These are phyloP conservation scores for Beauveria sp. DNA, from an alignment of 2,329 filamentous ascomycete species.

Conservation along the genomic window DNA sequence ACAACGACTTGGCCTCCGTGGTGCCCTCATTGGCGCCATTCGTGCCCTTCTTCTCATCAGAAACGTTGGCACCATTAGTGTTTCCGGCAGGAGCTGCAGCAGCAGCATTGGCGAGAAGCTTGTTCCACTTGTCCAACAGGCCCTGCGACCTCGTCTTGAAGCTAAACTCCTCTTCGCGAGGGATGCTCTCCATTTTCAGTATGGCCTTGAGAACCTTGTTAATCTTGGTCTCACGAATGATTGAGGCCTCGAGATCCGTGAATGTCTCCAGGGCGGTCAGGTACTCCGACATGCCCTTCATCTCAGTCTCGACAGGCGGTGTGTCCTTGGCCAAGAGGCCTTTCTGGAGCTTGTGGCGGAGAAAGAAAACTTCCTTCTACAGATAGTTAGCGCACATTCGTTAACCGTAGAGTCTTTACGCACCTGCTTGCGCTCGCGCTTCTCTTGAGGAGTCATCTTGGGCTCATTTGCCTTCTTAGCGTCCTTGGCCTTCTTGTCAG, in stretches of 20 bases:
- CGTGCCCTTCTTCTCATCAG: constrained; percentile 35
- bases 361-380: constrained; percentile 76
- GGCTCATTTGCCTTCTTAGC: constrained; percentile 48
- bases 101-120: constrained; percentile 59
- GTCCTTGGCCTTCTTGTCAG: constrained; percentile 48
- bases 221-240: constrained; percentile 90
- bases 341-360: constrained; percentile 91
- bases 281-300: constrained; percentile 70
- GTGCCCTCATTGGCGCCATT: constrained; percentile 33
- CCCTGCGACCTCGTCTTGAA: constrained; percentile 79
- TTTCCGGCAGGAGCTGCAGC: constrained; percentile 28
- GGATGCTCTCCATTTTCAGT: constrained; percentile 77
- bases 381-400: constrained; percentile 24
- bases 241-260: constrained; percentile 74
- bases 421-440: constrained; percentile 52
- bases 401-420: constrained; percentile 15
- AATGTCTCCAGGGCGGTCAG: constrained; percentile 73
- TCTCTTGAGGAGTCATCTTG: constrained; percentile 51
- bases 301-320: constrained; percentile 78
- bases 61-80: constrained; percentile 41
- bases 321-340: constrained; percentile 81
- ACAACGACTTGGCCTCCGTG: constrained; percentile 25
- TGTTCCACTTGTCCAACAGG: constrained; percentile 84
- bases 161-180: constrained; percentile 77
- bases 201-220: constrained; percentile 97